A percentile compares a stretch with the other conserved stretches of the same genome.
Conservation (phyloP, 2,329 filamentous ascomycete species). For the Sporothrix phasma region DNA sequence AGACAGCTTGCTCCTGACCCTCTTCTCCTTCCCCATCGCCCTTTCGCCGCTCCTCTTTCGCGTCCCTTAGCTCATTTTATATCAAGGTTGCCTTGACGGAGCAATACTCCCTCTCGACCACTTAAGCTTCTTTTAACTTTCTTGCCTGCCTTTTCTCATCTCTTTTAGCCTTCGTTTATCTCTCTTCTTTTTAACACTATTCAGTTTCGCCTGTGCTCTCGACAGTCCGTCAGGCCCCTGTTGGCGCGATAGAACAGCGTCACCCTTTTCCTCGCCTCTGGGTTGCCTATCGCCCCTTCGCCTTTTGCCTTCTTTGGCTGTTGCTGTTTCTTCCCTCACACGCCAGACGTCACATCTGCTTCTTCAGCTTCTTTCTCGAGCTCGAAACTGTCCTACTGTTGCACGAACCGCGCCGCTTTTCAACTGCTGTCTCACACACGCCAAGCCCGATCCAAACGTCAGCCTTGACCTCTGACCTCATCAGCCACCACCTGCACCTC, state of each 20-base stretch:
- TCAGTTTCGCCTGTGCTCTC: background rate
- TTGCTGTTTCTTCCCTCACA: background rate
- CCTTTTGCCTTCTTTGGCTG: background rate
- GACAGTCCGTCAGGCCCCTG: background rate
- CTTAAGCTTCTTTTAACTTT: slow-evolving; percentile 6
- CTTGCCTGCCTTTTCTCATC: background rate
- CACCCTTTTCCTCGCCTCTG: background rate
- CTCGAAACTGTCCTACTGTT: background rate
- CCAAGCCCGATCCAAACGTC: background rate
- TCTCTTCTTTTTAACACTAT: background rate
- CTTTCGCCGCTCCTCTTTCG: slow-evolving; percentile 1
- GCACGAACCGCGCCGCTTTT: background rate
- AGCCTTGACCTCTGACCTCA: background rate
- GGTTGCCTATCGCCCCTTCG: background rate
- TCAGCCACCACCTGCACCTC: background rate
- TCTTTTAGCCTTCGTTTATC: background rate
- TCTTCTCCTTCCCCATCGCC: background rate
- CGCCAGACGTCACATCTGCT: background rate
- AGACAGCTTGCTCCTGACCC: background rate
- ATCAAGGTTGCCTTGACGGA: slow-evolving; percentile 4
- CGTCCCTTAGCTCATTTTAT: slow-evolving; percentile 2
- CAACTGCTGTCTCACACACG: background rate
- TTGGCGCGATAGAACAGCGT: background rate
- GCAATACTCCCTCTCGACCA: background rate
- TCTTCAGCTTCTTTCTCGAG: background rate